Percentiles rank a stretch among this genome's conserved stretches.
These are phyloP conservation scores for Mycena epipterygia DNA, from an alignment of 768 basidiomycete species.

Conservation along the genomic window DNA sequence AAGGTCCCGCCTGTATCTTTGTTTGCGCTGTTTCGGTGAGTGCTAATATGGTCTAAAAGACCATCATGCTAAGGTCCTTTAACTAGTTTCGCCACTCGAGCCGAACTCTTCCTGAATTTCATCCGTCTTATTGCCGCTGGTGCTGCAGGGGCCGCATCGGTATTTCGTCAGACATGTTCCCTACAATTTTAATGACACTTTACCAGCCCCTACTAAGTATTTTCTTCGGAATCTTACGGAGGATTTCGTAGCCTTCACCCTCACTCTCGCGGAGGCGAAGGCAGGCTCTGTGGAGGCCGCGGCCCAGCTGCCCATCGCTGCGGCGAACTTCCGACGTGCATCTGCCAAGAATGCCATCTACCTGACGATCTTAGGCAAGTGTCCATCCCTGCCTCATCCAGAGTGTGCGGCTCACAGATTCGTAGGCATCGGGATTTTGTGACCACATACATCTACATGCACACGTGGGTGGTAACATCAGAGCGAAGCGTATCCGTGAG, in stretches of 20 bases:
- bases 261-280: conserved; percentile 40
- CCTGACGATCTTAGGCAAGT: conserved; percentile 72
- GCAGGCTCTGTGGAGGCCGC: conserved; percentile 41
- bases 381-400: too few relatives aligned
- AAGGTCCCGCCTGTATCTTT: background rate
- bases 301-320: conserved; percentile 50
- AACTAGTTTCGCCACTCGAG: conserved; percentile 76
- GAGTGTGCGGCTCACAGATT: background rate
- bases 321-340: conserved; percentile 62
- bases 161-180: conserved; percentile 39
- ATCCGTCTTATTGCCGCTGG: conserved; percentile 83
- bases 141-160: conserved; percentile 67
- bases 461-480: conserved; percentile 78
- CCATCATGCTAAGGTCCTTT: background rate
- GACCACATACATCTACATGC: conserved; percentile 81
- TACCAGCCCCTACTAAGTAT: conserved; percentile 81
- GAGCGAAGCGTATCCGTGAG: conserved; percentile 92
- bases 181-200: background rate
- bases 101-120: conserved; percentile 75
- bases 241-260: conserved; percentile 74
- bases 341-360: conserved; percentile 74
- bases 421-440: conserved; percentile 69
- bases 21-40: background rate
- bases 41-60: too few relatives aligned
- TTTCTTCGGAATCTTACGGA: conserved; percentile 87